A percentile compares a stretch with the other conserved stretches of the same genome.
Evolutionary conservation across 305 asterid genomes (phyloP).

Genomic region (Euphrasia arctica): DNA sequence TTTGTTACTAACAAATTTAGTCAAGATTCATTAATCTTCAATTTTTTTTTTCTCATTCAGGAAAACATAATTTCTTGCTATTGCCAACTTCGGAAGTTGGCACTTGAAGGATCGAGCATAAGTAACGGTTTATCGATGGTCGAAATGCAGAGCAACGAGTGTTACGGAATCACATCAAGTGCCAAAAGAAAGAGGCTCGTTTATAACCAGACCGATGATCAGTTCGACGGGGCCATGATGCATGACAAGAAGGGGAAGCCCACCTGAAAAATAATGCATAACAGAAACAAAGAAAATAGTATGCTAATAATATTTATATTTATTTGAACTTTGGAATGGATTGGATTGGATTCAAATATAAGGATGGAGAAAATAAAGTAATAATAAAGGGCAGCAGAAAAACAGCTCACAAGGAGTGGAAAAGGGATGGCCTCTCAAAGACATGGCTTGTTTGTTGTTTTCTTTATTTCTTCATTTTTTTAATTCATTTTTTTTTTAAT

Average conservation of each 20-base stretch:
- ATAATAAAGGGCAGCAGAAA: background rate
- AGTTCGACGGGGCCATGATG: slow-evolving; percentile 17
- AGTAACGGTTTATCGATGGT: slow-evolving; percentile 31
- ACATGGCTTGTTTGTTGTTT: slow-evolving; percentile 32
- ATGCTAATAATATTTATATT: background rate
- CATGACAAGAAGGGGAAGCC: slow-evolving; percentile 27
- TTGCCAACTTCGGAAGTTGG: slow-evolving; percentile 32
- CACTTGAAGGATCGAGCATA: slow-evolving; percentile 22
- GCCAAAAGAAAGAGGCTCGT: slow-evolving; percentile 49
- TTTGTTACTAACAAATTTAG: background rate
- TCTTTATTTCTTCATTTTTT: slow-evolving; percentile 25
- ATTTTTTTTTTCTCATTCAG: slow-evolving; percentile 31
- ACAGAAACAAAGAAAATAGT: background rate
- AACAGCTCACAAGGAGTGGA: slow-evolving; percentile 31
- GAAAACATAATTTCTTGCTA: slow-evolving; percentile 56
- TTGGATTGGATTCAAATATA: background rate
- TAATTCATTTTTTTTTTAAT: slow-evolving; percentile 24
- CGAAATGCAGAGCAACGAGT: slow-evolving; percentile 20
- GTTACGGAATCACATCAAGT: slow-evolving; percentile 21
- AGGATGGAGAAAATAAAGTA: background rate
- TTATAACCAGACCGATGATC: slow-evolving; percentile 31
- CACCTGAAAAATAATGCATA: slow-evolving; percentile 14
- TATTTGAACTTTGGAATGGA: background rate
- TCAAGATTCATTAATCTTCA: too few species aligned
- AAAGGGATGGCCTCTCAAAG: slow-evolving; percentile 21